These are phyloP conservation scores for Echria macrotheca DNA, from an alignment of 495 filamentous ascomycete species.

Conservation along the genomic window DNA sequence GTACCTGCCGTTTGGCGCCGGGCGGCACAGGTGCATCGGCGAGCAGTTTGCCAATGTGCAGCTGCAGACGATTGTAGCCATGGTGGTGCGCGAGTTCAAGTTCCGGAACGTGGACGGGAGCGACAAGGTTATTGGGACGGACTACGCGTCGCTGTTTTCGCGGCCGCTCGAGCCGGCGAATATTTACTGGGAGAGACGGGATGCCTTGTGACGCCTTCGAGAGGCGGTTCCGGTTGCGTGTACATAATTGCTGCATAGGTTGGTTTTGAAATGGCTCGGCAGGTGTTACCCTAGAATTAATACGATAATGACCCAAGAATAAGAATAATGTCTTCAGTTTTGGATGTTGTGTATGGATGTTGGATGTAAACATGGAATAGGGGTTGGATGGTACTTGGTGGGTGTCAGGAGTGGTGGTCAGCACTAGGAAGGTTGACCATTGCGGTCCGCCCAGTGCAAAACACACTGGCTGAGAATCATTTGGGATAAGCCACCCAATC, in stretches of 20 bases:
- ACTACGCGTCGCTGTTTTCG: conserved; percentile 69
- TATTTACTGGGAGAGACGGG: conserved; percentile 61
- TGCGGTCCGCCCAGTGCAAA: too few relatives aligned
- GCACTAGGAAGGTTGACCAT: too few relatives aligned
- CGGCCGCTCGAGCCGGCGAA: conserved; percentile 59
- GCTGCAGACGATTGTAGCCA: conserved; percentile 77
- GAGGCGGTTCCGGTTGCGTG: not conserved
- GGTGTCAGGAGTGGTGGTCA: too few relatives aligned
- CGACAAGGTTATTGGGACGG: conserved; percentile 67
- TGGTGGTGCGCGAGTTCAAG: conserved; percentile 68
- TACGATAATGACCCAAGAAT: too few relatives aligned
- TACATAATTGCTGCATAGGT: not conserved
- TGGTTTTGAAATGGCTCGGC: not conserved
- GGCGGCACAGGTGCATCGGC: conserved; percentile 90
- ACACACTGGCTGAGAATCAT: too few relatives aligned
- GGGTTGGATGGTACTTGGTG: too few relatives aligned
- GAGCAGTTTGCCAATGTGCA: conserved; percentile 97
- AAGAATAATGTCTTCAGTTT: too few relatives aligned
- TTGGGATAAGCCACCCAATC: too few relatives aligned
- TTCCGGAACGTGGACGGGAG: conserved; percentile 65
- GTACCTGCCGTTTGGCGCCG: conserved; percentile 92
- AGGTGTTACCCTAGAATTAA: too few relatives aligned
- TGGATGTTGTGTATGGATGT: too few relatives aligned
- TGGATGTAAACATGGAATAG: too few relatives aligned
- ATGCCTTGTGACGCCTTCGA: conserved; percentile 19